Percentiles rank a stretch among this genome's conserved stretches.
These are phyloP conservation scores for Coemansia sp. DNA, from an alignment of 192 early-diverging fungal species.

Conservation along the genomic window DNA sequence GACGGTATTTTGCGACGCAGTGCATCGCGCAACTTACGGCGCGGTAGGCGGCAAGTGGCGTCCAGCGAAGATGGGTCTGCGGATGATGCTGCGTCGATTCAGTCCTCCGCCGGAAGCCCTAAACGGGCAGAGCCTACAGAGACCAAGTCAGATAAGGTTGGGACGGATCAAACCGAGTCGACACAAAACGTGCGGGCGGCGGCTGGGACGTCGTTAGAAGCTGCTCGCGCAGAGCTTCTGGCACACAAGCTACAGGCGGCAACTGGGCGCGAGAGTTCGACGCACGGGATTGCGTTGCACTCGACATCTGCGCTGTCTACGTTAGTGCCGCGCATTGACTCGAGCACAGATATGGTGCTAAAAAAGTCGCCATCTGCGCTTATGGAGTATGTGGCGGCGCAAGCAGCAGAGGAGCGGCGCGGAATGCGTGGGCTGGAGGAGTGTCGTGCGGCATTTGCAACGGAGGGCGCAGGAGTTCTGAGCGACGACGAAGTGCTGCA, in stretches of 20 bases:
- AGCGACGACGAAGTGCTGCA: conserved; percentile 74
- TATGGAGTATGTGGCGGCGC: conserved; percentile 10
- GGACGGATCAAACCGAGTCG: not conserved
- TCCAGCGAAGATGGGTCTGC: conserved; percentile 28
- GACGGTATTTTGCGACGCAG: conserved; percentile 24
- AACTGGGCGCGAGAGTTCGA: not conserved
- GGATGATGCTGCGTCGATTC: conserved; percentile 9
- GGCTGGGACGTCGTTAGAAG: conserved; percentile 27
- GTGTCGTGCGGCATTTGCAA: conserved; percentile 37
- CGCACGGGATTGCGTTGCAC: conserved; percentile 40
- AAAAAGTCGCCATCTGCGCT: conserved; percentile 40
- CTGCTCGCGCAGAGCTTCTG: conserved; percentile 32
- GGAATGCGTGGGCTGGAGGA: conserved; percentile 39
- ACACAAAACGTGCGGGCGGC: not conserved
- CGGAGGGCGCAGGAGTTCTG: conserved; percentile 49
- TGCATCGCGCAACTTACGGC: not conserved
- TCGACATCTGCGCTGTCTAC: conserved; percentile 45
- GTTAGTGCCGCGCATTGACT: conserved; percentile 42
- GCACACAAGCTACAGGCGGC: conserved; percentile 18
- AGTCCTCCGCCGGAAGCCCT: not conserved
- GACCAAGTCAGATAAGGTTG: not conserved
- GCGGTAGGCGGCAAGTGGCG: not conserved
- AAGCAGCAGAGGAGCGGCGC: conserved; percentile 8
- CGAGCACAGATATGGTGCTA: conserved; percentile 44
- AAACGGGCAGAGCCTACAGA: conserved; percentile 4